A percentile compares a stretch with the other conserved stretches of the same genome.
These are phyloP conservation scores for Kodamaea sp. DNA, from an alignment of 1,139 yeast genomes.

Conservation along the genomic window DNA sequence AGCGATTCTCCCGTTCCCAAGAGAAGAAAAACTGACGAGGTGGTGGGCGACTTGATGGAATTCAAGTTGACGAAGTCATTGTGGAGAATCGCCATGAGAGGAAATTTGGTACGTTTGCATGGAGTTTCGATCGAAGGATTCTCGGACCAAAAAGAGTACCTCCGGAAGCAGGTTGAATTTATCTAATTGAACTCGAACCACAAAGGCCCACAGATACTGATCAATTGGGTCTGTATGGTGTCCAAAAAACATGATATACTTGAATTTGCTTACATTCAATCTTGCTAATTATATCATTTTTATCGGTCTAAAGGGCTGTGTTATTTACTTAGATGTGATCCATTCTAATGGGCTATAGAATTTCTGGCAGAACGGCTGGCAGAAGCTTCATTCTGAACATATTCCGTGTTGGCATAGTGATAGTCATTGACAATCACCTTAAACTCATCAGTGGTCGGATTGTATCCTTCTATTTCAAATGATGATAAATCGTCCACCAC, in stretches of 20 bases:
- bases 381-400: conserved; percentile 9
- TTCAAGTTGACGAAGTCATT: conserved; percentile 32
- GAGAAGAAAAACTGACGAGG: conserved; percentile 15
- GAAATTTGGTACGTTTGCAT: conserved; percentile 26
- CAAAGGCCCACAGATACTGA: too few species aligned
- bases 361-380: conserved; percentile 7
- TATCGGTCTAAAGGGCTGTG: too few species aligned
- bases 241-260: too few species aligned
- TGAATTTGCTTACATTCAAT: too few species aligned
- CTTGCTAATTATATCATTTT: too few species aligned
- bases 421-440: conserved; percentile 45
- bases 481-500: conserved; percentile 70
- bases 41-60: conserved; percentile 38
- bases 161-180: conserved; percentile 21
- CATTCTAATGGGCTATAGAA: conserved; percentile 4
- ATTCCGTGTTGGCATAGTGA: conserved; percentile 48
- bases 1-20: conserved; percentile 10
- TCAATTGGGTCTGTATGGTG: too few species aligned
- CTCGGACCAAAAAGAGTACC: conserved; percentile 26
- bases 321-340: too few species aligned
- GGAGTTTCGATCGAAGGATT: conserved; percentile 35
- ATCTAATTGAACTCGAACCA: too few species aligned
- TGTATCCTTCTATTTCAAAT: conserved; percentile 43
- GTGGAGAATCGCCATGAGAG: conserved; percentile 35
- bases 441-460: conserved; percentile 47